These are phyloP conservation scores for Trichoderma lentiforme DNA, from an alignment of 2,329 filamentous ascomycete species.

Conservation along the genomic window DNA sequence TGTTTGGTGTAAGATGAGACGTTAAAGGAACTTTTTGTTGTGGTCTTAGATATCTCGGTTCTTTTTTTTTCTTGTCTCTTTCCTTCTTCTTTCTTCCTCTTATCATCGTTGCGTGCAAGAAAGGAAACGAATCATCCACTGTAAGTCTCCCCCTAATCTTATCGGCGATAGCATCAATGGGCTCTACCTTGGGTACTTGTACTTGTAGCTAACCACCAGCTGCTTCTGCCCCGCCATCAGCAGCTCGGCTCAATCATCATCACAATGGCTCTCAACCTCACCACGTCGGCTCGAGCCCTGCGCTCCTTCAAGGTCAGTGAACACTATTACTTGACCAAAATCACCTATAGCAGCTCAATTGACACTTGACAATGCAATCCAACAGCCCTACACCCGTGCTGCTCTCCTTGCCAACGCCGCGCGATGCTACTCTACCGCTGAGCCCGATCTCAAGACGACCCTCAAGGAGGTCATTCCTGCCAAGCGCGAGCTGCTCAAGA, in stretches of 20 bases:
- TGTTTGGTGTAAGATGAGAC: not conserved
- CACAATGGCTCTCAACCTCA: conserved; percentile 62
- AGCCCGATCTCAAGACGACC: conserved; percentile 85
- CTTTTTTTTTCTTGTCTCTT: not conserved
- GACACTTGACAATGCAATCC: not conserved
- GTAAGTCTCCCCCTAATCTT: not conserved
- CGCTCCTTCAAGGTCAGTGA: conserved; percentile 59
- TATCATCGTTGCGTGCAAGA: not conserved
- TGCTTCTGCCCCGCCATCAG: conserved; percentile 20
- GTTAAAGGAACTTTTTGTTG: not conserved
- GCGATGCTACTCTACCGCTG: conserved; percentile 69
- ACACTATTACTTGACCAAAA: too few species aligned
- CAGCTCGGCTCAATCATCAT: conserved; percentile 4
- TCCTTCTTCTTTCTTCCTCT: not conserved
- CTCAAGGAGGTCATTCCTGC: conserved; percentile 81
- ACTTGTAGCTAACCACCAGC: not conserved
- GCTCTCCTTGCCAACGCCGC: conserved; percentile 30
- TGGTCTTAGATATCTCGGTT: not conserved
- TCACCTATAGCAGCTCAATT: not conserved
- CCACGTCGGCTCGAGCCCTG: conserved; percentile 60
- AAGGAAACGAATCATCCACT: not conserved
- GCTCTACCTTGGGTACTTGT: too few species aligned
- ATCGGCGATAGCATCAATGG: not conserved
- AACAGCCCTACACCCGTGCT: conserved; percentile 33
- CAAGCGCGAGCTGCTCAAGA: conserved; percentile 89